Evolutionary conservation across 805 yeast genomes (phyloP).

Genomic region (Candida andamanensis): DNA sequence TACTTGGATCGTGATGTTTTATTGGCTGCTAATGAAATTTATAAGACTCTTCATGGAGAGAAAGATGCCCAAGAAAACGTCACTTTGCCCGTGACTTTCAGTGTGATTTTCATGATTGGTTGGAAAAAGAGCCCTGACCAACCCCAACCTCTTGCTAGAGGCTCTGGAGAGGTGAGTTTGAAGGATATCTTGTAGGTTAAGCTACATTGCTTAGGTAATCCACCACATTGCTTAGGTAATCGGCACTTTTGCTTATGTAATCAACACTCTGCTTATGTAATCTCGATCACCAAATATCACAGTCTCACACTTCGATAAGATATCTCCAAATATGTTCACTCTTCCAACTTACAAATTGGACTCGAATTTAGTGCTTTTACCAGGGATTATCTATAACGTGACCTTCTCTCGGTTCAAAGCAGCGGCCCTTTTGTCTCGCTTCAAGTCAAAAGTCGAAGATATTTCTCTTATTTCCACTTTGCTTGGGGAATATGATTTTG

Average conservation of each 20-base stretch:
- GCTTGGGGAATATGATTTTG: constrained; percentile 32
- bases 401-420: constrained; percentile 45
- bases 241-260: too few relatives aligned
- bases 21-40: constrained; percentile 73
- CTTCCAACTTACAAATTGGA: constrained; percentile 39
- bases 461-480: constrained; percentile 27
- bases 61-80: constrained; percentile 38
- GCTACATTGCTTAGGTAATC: too few relatives aligned
- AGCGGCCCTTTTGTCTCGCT: constrained; percentile 41
- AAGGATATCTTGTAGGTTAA: constrained; percentile 45
- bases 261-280: too few relatives aligned
- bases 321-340: constrained; percentile 7
- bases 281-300: constrained; percentile 1
- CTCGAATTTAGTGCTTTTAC: constrained; percentile 46
- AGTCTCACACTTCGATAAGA: not conserved
- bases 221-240: too few relatives aligned
- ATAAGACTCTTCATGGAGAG: constrained; percentile 66
- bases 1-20: constrained; percentile 47
- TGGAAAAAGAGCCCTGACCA: constrained; percentile 74
- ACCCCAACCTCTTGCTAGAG: constrained; percentile 70
- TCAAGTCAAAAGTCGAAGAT: constrained; percentile 22
- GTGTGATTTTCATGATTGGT: constrained; percentile 79
- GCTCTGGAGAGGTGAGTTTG: constrained; percentile 62
- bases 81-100: constrained; percentile 73
- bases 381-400: constrained; percentile 61